phyloP scores from a whole-genome alignment of 305 asterid species.

The Coffea humblotiana region DNA sequence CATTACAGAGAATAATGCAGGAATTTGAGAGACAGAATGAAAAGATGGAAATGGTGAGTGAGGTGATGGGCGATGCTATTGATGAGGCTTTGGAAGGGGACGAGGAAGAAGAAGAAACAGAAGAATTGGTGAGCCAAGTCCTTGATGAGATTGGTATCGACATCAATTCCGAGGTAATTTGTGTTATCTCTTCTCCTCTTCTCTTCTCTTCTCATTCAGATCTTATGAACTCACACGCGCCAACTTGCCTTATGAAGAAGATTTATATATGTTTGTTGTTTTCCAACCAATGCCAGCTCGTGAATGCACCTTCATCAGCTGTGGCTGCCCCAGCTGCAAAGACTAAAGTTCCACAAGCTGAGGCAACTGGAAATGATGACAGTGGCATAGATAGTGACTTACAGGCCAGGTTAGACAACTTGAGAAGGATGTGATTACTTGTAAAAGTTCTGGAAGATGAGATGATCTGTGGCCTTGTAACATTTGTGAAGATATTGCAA shows the following conservation, averaged over 20 bases:
- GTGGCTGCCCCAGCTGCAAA: conserved; percentile 84
- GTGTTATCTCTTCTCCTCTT: background rate
- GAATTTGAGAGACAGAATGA: conserved; percentile 97
- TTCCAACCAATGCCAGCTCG: conserved; percentile 53
- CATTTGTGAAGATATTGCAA: conserved; percentile 31
- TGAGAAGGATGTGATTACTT: conserved; percentile 80
- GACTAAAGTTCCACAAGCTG: conserved; percentile 87
- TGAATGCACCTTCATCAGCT: conserved; percentile 86
- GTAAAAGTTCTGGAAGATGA: conserved; percentile 25
- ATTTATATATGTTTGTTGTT: background rate
- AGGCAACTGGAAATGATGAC: conserved; percentile 77
- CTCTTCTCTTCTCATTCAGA: background rate
- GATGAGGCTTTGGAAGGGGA: conserved; percentile 99
- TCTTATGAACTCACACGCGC: background rate
- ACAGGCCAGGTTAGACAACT: conserved; percentile 97
- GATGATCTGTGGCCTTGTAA: conserved; percentile 38
- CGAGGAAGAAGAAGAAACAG: conserved; percentile 98
- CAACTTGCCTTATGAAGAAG: background rate
- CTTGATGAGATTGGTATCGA: conserved; percentile 98
- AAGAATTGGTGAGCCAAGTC: conserved; percentile 93
- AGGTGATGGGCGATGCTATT: conserved; percentile 98
- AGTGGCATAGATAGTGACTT: conserved; percentile 93
- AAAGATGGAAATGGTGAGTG: conserved; percentile 95
- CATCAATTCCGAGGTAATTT: conserved; percentile 79
- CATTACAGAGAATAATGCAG: conserved; percentile 96